A percentile compares a stretch with the other conserved stretches of the same genome.
phyloP scores from a whole-genome alignment of 108 stramenopile species.

The Discostella stelligeroides region DNA sequence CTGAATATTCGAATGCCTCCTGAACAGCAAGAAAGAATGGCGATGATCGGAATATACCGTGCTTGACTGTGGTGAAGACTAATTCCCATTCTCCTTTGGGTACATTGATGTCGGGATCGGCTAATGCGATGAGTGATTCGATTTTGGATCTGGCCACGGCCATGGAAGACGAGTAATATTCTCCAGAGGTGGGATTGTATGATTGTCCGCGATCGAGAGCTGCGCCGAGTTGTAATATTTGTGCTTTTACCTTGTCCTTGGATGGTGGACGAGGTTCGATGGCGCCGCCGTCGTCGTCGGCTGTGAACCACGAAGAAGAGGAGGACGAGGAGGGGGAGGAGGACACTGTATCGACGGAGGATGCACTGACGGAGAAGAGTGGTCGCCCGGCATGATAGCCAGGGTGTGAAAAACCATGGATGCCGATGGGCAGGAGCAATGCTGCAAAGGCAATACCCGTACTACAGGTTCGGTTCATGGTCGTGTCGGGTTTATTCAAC shows the following conservation, averaged over 20 bases:
- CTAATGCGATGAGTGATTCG: constrained; percentile 51
- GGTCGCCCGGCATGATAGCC: background rate
- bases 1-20: constrained; percentile 84
- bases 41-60: constrained; percentile 83
- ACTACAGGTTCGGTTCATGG: background rate
- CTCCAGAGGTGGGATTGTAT: constrained; percentile 87
- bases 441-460: background rate
- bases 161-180: constrained; percentile 77
- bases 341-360: background rate
- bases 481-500: no score
- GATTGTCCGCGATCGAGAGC: constrained; percentile 88
- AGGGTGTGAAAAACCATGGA: background rate
- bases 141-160: constrained; percentile 64
- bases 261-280: background rate
- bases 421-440: background rate
- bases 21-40: constrained; percentile 91
- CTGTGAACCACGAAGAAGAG: no score
- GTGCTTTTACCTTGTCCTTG: constrained; percentile 61
- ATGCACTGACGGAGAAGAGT: background rate
- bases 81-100: constrained; percentile 88
- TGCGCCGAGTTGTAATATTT: constrained; percentile 84
- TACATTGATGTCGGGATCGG: constrained; percentile 48
- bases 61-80: constrained; percentile 80
- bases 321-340: constrained; percentile 42
- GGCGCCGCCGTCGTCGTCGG: constrained; percentile 8